phyloP scores from a whole-genome alignment of 2,329 filamentous ascomycete species.

The Ophiostoma sp. region DNA sequence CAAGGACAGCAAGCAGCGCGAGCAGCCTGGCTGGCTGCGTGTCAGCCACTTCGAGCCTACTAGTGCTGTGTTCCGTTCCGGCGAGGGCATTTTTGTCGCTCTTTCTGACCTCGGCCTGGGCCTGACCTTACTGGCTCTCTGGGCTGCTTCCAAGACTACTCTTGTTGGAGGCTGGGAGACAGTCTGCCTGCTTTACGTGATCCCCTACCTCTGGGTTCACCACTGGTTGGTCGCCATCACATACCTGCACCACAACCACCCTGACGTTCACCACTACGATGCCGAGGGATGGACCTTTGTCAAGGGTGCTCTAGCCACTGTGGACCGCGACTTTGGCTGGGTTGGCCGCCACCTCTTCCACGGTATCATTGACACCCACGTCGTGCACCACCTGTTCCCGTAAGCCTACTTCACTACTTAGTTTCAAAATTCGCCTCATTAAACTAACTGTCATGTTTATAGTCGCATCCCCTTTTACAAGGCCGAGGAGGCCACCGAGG shows the following conservation, averaged over 20 bases:
- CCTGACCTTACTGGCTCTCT: slow-evolving; percentile 36
- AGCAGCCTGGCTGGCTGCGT: slow-evolving; percentile 59
- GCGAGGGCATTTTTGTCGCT: slow-evolving; percentile 80
- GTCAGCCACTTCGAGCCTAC: slow-evolving; percentile 93
- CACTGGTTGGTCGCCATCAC: slow-evolving; percentile 98
- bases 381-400: slow-evolving; percentile 84
- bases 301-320: slow-evolving; percentile 85
- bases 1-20: slow-evolving; percentile 88
- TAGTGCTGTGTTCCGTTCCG: slow-evolving; percentile 86
- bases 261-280: slow-evolving; percentile 83
- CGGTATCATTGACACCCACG: slow-evolving; percentile 93
- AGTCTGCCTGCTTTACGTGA: slow-evolving; percentile 85
- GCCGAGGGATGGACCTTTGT: slow-evolving; percentile 82
- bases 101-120: slow-evolving; percentile 78
- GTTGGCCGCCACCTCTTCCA: slow-evolving; percentile 83
- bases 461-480: slow-evolving; percentile 66
- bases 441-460: slow-evolving; percentile 39
- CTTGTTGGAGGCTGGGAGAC: slow-evolving; percentile 68
- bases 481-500: slow-evolving; percentile 28
- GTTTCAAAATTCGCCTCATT: too few relatives aligned
- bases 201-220: slow-evolving; percentile 97
- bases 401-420: slow-evolving; percentile 30
- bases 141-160: not conserved
- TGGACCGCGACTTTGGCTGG: slow-evolving; percentile 95
- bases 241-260: slow-evolving; percentile 93